Base-by-base conservation (phyloP, 768 basidiomycete genomes). In the Erythrobasidium yunnanense region DNA sequence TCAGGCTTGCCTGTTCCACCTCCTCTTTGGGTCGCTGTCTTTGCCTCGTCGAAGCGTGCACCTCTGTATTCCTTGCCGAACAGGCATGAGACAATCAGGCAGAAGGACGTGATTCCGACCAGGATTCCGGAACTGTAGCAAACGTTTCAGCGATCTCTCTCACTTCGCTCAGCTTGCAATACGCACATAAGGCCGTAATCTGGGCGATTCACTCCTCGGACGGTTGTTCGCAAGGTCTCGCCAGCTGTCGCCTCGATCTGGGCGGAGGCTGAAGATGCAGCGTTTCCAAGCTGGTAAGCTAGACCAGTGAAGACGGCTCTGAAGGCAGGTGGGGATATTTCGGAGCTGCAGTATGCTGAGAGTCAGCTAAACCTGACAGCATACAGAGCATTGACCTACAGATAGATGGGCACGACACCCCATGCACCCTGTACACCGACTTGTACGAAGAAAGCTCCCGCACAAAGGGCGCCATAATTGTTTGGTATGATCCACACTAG, bases 361-460 rank as follows among this genome's bases (percentile, higher is more conserved):
- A n/a, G n/a, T n/a, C n/a, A n/a, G n/a, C n/a, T n/a, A n/a, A n/a
- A n/a, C n/a, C n/a, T n/a, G n/a, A n/a, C n/a, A n/a, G n/a, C n/a
- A n/a, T n/a, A n/a, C n/a, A n/a, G n/a, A n/a, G n/a, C n/a, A n/a
- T n/a, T n/a, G n/a, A n/a, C n/a, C n/a, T n/a, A n/a, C n/a, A 92
- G 79, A 75, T 85, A 86, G 71, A 90, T 86, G 1, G 89, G 88
- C 74, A 83, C 81, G 11, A 71, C 45, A 29, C 56, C 55, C 56
- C 55, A 8, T 54, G 54, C 18, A 46, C 67, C 69, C 32, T 71
- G 71, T 17, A 71, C 71, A 11, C 71, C 66, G 18, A 42, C 20
- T 74, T 93, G 90, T 0, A 92, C 87, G 55, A 87, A 88, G 72
- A 92, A 93, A 0, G 88, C 90, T 7, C 88, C 88, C 0, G 87